phyloP scores from a whole-genome alignment of 208 protist genomes.

The Chromosphaera perkinsii region DNA sequence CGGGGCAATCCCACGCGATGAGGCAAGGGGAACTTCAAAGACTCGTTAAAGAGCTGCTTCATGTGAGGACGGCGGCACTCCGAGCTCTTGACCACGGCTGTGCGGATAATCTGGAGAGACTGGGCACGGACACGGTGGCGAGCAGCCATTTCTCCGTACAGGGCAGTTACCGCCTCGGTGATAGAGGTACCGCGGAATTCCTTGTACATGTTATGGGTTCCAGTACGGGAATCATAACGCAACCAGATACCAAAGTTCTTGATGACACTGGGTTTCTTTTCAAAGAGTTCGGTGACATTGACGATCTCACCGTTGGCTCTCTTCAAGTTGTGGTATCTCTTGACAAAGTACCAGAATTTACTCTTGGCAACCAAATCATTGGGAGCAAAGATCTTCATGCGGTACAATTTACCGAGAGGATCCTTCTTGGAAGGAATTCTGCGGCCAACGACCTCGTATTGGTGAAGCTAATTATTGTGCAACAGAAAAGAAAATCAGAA shows the following conservation, averaged over 20 bases:
- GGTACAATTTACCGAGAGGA: constrained; percentile 87
- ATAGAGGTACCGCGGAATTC: constrained; percentile 95
- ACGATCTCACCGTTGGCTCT: constrained; percentile 89
- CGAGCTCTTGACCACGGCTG: constrained; percentile 75
- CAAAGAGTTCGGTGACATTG: constrained; percentile 61
- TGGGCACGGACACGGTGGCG: constrained; percentile 84
- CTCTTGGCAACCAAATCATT: constrained; percentile 94
- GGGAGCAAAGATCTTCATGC: constrained; percentile 95
- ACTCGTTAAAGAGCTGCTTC: constrained; percentile 78
- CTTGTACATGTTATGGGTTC: constrained; percentile 98
- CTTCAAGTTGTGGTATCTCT: constrained; percentile 95
- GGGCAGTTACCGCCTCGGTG: constrained; percentile 74
- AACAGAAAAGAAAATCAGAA: no score
- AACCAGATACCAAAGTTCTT: constrained; percentile 98
- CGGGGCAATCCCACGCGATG: constrained; percentile 76
- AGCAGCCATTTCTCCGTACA: constrained; percentile 82
- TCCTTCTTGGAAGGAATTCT: constrained; percentile 79
- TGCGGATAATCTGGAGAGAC: constrained; percentile 90
- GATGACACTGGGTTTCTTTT: constrained; percentile 81
- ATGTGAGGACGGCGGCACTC: constrained; percentile 68
- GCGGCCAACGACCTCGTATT: constrained; percentile 90
- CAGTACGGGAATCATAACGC: constrained; percentile 94
- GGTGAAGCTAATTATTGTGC: no score
- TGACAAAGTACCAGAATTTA: constrained; percentile 99
- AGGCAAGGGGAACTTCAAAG: constrained; percentile 86